A percentile compares a stretch with the other conserved stretches of the same genome.
phyloP scores from a whole-genome alignment of 805 yeast genomes.

The Zygosaccharomyces rouxii region DNA sequence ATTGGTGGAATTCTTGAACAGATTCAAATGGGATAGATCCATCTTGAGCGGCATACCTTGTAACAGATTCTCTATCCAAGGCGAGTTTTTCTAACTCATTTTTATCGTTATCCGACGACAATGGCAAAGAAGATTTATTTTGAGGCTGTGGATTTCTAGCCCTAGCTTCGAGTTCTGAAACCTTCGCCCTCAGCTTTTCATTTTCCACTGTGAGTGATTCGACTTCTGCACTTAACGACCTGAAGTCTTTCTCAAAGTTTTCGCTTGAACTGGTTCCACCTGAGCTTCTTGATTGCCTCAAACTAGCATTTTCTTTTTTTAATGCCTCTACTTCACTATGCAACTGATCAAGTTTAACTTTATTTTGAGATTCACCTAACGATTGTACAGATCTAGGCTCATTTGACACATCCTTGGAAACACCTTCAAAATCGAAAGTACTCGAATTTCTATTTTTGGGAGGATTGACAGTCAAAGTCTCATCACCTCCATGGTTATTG shows the following conservation, averaged over 20 bases:
- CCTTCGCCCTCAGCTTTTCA: slow-evolving; percentile 36
- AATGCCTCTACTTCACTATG: slow-evolving; percentile 16
- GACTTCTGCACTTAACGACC: slow-evolving; percentile 23
- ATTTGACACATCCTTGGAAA: not conserved
- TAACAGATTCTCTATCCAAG: slow-evolving; percentile 10
- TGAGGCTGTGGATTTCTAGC: slow-evolving; percentile 13
- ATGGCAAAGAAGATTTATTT: not conserved
- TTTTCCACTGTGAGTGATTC: slow-evolving; percentile 31
- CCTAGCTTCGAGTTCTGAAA: slow-evolving; percentile 48
- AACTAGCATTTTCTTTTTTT: slow-evolving; percentile 9
- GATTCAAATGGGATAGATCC: slow-evolving; percentile 21
- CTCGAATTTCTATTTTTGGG: not conserved
- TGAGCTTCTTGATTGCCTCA: slow-evolving; percentile 3
- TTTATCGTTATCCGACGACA: not conserved
- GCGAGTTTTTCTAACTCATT: not conserved
- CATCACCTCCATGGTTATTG: not conserved
- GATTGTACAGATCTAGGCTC: not conserved
- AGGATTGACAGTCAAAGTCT: not conserved
- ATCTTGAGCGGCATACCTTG: slow-evolving; percentile 12
- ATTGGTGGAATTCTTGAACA: slow-evolving; percentile 10
- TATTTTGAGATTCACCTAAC: not conserved
- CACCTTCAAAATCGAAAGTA: not conserved
- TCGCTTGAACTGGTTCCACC: slow-evolving; percentile 13
- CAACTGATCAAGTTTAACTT: slow-evolving; percentile 12
- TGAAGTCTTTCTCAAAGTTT: slow-evolving; percentile 25